Conservation (phyloP, 2,329 filamentous ascomycete genomes). For the Sclerotinia trifoliorum region DNA sequence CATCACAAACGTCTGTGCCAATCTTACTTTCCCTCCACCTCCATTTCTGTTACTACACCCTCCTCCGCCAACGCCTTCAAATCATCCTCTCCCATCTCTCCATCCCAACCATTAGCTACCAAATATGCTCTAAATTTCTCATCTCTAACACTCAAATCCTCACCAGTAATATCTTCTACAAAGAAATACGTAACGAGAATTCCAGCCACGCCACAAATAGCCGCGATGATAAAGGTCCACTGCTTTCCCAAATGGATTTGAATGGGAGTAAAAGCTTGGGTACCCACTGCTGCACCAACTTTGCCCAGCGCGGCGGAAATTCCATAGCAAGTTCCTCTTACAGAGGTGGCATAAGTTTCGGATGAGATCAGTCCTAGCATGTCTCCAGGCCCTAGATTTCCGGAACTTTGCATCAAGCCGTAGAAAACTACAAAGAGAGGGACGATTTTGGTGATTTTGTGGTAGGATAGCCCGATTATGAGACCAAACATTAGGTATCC, state of each 20-base stretch:
- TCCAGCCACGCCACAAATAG: slow-evolving; percentile 50
- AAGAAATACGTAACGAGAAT: slow-evolving; percentile 50
- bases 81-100: slow-evolving; percentile 47
- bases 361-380: slow-evolving; percentile 52
- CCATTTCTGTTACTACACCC: slow-evolving; percentile 12
- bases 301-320: slow-evolving; percentile 53
- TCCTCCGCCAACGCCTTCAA: slow-evolving; percentile 40
- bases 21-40: not conserved
- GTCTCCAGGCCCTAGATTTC: slow-evolving; percentile 51
- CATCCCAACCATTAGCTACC: slow-evolving; percentile 47
- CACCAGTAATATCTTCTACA: slow-evolving; percentile 47
- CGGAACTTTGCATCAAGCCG: slow-evolving; percentile 50
- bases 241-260: slow-evolving; percentile 47
- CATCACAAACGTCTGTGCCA: not conserved
- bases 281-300: slow-evolving; percentile 51
- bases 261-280: slow-evolving; percentile 51
- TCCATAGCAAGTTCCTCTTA: slow-evolving; percentile 52
- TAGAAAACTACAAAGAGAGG: slow-evolving; percentile 54
- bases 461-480: slow-evolving; percentile 51
- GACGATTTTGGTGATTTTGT: slow-evolving; percentile 49
- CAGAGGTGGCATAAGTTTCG: slow-evolving; percentile 53
- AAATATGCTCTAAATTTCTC: slow-evolving; percentile 48
- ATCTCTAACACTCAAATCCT: slow-evolving; percentile 46
- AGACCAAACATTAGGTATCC: slow-evolving; percentile 53
- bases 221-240: slow-evolving; percentile 54